phyloP scores from a whole-genome alignment of 2,329 filamentous ascomycete species.

The Byssochlamys sp. region DNA sequence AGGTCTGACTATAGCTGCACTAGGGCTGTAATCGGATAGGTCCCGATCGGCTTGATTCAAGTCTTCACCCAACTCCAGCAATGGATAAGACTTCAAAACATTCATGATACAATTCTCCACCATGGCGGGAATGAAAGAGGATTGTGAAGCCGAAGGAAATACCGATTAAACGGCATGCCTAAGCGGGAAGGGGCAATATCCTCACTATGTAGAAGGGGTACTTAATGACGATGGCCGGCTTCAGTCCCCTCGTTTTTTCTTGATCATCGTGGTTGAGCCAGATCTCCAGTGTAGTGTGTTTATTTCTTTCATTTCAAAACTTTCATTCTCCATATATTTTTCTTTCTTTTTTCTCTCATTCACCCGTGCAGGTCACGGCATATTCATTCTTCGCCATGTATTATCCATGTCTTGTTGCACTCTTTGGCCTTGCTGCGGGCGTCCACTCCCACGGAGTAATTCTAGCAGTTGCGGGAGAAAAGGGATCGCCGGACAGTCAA shows the following conservation, averaged over 20 bases:
- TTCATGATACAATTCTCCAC: not conserved
- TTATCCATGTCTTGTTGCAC: not conserved
- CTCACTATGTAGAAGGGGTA: not conserved
- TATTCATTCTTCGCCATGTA: not conserved
- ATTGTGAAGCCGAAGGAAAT: not conserved
- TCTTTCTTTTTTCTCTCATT: not conserved
- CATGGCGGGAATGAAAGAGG: not conserved
- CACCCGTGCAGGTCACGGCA: not conserved
- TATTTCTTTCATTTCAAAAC: not conserved
- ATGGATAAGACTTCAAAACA: not conserved
- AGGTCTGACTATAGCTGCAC: not conserved
- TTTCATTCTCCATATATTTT: not conserved
- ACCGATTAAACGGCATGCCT: not conserved
- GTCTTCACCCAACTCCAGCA: not conserved
- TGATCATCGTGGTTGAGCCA: not conserved
- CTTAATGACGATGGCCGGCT: not conserved
- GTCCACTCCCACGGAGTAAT: not conserved
- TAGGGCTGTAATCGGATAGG: not conserved
- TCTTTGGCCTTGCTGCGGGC: not conserved
- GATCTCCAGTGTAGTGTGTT: not conserved
- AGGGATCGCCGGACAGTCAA: not conserved
- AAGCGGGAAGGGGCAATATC: not conserved
- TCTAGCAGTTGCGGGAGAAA: not conserved
- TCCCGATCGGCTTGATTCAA: not conserved
- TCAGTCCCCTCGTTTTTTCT: not conserved